A percentile compares a stretch with the other conserved stretches of the same genome.
phyloP scores from a whole-genome alignment of 2,329 filamentous ascomycete species.

The Arthrobotrys musiformis region DNA sequence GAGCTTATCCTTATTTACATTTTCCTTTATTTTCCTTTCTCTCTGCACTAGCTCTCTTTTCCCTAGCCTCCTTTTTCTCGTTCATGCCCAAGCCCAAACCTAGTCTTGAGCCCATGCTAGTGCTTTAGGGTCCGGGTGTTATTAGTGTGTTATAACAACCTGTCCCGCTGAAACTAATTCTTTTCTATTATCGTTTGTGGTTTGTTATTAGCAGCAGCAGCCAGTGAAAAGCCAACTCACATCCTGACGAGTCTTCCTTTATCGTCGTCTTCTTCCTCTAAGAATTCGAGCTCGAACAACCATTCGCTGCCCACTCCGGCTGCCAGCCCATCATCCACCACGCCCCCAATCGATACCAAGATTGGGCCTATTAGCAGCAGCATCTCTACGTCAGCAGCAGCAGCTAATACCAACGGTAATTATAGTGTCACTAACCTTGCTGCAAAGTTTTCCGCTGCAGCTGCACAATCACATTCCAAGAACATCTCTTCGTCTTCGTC shows the following conservation, averaged over 20 bases:
- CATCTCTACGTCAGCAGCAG: conserved; percentile 48
- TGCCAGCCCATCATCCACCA: conserved; percentile 42
- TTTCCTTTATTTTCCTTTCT: not conserved
- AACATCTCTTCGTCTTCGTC: conserved; percentile 52
- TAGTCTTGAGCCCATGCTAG: not conserved
- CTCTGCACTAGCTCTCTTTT: not conserved
- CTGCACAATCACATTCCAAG: conserved; percentile 15
- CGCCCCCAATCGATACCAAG: conserved; percentile 15
- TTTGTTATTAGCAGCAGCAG: conserved; percentile 4
- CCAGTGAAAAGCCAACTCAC: conserved; percentile 52
- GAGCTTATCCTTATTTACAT: not conserved
- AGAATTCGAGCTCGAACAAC: conserved; percentile 28
- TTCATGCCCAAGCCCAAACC: not conserved
- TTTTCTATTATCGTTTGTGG: not conserved
- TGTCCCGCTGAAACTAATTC: conserved; percentile 34
- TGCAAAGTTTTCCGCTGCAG: conserved; percentile 52
- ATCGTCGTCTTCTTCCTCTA: not conserved
- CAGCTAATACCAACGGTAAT: not conserved
- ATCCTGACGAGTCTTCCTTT: conserved; percentile 9
- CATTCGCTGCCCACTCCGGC: conserved; percentile 53
- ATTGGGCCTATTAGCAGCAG: conserved; percentile 24
- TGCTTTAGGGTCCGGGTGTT: not conserved
- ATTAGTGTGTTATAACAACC: too few relatives aligned
- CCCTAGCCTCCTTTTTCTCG: not conserved
- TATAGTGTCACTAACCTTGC: not conserved